Evolutionary conservation across 306 rosid species (phyloP), one percentile per base, ranked within the genome.

Genomic region (Prunus campanulata): DNA sequence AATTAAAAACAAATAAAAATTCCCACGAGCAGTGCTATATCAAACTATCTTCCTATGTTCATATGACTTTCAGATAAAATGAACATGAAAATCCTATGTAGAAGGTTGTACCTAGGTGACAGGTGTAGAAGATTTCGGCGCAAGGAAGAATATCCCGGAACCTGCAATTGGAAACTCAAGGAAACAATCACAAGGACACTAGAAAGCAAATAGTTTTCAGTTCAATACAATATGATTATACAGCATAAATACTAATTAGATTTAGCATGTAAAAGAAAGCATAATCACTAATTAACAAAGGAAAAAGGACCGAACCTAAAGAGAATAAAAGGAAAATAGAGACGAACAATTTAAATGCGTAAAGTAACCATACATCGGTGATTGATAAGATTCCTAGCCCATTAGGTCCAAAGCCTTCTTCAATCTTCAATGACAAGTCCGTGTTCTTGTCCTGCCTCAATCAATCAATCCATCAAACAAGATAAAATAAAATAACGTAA

Each of bases 351-450:
- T 66, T 15, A 39, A 30, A 57, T 13, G 63, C 60, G 29, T 16
- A 49, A 69, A 42, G 55, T 7, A 27, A 78, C 62, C 92, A 60
- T 83, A 94, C 98, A 83, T 90, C 86, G 25, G 95, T 76, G 81
- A 94, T 77, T 0, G 93, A 91, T 51, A 94, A 72, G 82, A 94
- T 90, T 71, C 97, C 97, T 2, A 94, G 81, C 0, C 95, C 96
- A 19, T 78, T 85, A 47, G 91, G 91, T 68, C 98, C 98, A 63
- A 92, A 91, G 1, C 96, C 97, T 87, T 90, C 85, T 70, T 90
- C 97, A 51, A 94, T 90, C 86, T 90, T 89, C 83, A 25, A 76
- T 8, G 93, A 90, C 86, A 94, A 86, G 83, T 94, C 95, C 29
- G 73, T 54, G 52, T 78, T 82, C 82, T 81, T 88, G 54, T 92